Percentiles rank a stretch among this genome's conserved stretches.
Conservation (phyloP, 2,329 filamentous ascomycete genomes). For the Alternaria arbusti region DNA sequence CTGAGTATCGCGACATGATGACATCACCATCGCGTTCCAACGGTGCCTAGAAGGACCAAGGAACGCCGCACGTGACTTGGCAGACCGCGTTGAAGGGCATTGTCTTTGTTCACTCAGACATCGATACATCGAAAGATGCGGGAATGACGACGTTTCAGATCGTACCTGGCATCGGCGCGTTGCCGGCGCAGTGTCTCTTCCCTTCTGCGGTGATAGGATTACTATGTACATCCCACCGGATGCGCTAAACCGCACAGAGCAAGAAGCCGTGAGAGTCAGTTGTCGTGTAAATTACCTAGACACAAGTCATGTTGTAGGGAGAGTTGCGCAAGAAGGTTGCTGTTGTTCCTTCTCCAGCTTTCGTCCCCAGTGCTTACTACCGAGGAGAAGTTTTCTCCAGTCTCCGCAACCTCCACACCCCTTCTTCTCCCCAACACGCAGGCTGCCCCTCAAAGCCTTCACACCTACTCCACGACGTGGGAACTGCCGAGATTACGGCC, state of each 20-base stretch:
- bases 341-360: background rate
- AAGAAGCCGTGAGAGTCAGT: background rate
- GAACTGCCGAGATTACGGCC: conserved; percentile 11
- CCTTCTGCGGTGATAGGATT: background rate
- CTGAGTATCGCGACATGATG: background rate
- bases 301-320: background rate
- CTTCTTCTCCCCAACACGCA: conserved; percentile 9
- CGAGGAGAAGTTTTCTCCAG: background rate
- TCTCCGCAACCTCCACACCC: conserved; percentile 11
- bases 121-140: background rate
- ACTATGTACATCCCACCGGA: background rate
- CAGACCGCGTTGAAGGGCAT: background rate
- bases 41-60: background rate
- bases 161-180: background rate
- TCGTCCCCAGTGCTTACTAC: background rate
- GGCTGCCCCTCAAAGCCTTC: conserved; percentile 6
- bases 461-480: conserved; percentile 5
- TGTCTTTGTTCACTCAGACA: background rate
- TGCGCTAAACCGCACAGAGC: background rate
- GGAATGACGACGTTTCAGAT: background rate
- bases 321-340: background rate
- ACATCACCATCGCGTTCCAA: background rate
- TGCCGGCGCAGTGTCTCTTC: background rate
- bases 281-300: background rate
- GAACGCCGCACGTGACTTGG: background rate